Conservation (phyloP, 805 yeast genomes). For the Zygosaccharomyces bailii region DNA sequence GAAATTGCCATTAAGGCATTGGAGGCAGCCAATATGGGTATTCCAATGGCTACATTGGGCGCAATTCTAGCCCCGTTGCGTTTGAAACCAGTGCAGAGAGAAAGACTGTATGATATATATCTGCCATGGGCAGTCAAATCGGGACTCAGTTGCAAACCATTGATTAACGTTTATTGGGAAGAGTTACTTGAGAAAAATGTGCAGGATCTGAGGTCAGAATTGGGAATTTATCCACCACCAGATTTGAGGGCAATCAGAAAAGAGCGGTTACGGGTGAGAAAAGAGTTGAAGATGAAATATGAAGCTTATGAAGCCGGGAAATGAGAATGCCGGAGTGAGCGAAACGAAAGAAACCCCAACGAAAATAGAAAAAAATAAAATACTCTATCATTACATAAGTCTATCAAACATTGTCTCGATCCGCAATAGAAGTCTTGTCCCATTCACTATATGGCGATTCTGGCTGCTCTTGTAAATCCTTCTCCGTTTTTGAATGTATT, state of each 20-base stretch:
- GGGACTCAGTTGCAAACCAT: conserved; percentile 68
- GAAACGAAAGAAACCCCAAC: background rate
- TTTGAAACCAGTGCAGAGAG: conserved; percentile 58
- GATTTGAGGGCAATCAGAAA: conserved; percentile 68
- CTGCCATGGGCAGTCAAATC: conserved; percentile 84
- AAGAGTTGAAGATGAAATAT: conserved; percentile 29
- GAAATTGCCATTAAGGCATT: conserved; percentile 90
- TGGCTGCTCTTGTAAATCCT: background rate
- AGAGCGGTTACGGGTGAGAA: conserved; percentile 23
- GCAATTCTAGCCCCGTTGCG: conserved; percentile 86
- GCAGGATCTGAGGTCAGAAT: conserved; percentile 61
- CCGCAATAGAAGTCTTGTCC: background rate
- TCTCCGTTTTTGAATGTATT: background rate
- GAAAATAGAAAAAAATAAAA: background rate
- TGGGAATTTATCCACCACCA: conserved; percentile 76
- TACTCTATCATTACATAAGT: conserved; percentile 5
- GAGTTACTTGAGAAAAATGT: conserved; percentile 68
- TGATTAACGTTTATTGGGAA: conserved; percentile 93
- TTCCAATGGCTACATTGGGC: conserved; percentile 95
- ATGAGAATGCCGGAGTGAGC: background rate
- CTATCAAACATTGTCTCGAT: background rate
- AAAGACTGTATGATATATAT: conserved; percentile 62
- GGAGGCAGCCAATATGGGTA: conserved; percentile 86
- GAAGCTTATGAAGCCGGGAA: conserved; percentile 16
- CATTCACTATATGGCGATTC: background rate